A percentile compares a stretch with the other conserved stretches of the same genome.
Evolutionary conservation across 768 basidiomycete genomes (phyloP).

Genomic region (Calocybe gangraenosa): DNA sequence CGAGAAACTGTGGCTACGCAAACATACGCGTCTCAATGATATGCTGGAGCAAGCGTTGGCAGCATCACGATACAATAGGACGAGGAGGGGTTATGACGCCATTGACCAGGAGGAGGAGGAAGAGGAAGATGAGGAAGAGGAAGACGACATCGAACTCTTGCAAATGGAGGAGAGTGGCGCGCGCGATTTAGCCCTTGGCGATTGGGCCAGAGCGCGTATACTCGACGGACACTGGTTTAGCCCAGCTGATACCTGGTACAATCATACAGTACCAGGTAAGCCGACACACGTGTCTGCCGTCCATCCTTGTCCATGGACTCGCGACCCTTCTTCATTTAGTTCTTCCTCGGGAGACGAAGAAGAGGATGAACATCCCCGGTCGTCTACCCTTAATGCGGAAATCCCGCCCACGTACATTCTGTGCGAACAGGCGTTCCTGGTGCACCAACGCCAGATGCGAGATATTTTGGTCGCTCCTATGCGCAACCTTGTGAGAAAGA

Average conservation of each 20-base stretch:
- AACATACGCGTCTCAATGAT: conserved; percentile 59
- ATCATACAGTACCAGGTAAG: conserved; percentile 33
- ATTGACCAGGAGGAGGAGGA: conserved; percentile 22
- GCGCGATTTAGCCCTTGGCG: conserved; percentile 56
- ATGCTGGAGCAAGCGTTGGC: conserved; percentile 68
- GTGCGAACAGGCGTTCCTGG: conserved; percentile 60
- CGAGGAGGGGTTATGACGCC: conserved; percentile 11
- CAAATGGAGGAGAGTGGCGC: conserved; percentile 39
- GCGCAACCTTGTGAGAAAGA: conserved; percentile 61
- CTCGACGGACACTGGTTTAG: conserved; percentile 75
- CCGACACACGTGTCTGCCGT: conserved; percentile 32
- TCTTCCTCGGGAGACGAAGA: conserved; percentile 17
- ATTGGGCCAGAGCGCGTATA: conserved; percentile 69
- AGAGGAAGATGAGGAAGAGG: conserved; percentile 38
- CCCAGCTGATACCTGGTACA: conserved; percentile 69
- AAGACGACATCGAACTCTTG: conserved; percentile 39
- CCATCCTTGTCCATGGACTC: conserved; percentile 66
- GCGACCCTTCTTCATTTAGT: conserved; percentile 22
- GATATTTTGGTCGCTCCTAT: conserved; percentile 61
- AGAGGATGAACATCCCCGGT: conserved; percentile 43
- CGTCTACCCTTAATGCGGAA: conserved; percentile 41
- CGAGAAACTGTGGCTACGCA: conserved; percentile 70
- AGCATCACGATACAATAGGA: conserved; percentile 42
- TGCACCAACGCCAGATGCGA: conserved; percentile 56
- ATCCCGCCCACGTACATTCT: conserved; percentile 58